phyloP scores from a whole-genome alignment of 202 grass and related monocot genomes.

The Schoenoplectus triqueter region DNA sequence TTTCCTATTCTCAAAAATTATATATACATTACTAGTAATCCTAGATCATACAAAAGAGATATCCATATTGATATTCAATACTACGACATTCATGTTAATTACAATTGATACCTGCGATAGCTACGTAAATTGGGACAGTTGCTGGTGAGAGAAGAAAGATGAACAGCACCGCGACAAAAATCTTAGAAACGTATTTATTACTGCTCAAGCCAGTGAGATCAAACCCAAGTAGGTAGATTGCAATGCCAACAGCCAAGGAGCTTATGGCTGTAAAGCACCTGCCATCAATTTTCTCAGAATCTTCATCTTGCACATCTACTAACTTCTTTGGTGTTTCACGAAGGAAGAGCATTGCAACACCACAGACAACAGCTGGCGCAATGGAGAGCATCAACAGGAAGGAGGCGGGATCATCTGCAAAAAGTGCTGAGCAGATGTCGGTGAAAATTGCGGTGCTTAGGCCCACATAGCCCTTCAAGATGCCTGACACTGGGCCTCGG shows the following conservation, averaged over 20 bases:
- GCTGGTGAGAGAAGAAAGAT: constrained; percentile 69
- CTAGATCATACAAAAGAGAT: neutral
- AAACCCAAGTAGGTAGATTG: constrained; percentile 82
- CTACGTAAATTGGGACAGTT: constrained; percentile 64
- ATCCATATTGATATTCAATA: neutral
- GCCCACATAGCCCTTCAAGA: constrained; percentile 89
- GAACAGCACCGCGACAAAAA: constrained; percentile 67
- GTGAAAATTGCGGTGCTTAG: constrained; percentile 98
- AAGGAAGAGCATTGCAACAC: constrained; percentile 78
- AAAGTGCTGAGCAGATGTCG: constrained; percentile 82
- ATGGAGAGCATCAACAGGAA: constrained; percentile 91
- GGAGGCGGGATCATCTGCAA: constrained; percentile 66
- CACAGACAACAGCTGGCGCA: constrained; percentile 68
- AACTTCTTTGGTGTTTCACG: constrained; percentile 45
- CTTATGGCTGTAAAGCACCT: constrained; percentile 75
- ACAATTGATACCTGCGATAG: constrained; percentile 41
- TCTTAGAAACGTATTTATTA: constrained; percentile 41
- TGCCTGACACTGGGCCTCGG: constrained; percentile 69
- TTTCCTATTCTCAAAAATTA: constrained; percentile 25
- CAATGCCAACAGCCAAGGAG: constrained; percentile 74
- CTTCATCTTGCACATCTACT: neutral
- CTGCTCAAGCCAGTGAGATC: constrained; percentile 63
- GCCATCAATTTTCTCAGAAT: constrained; percentile 45
- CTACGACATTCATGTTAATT: neutral
- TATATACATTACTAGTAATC: neutral